Base-by-base conservation (phyloP, 2,329 filamentous ascomycete genomes). In the Hypoxylon sp. region DNA sequence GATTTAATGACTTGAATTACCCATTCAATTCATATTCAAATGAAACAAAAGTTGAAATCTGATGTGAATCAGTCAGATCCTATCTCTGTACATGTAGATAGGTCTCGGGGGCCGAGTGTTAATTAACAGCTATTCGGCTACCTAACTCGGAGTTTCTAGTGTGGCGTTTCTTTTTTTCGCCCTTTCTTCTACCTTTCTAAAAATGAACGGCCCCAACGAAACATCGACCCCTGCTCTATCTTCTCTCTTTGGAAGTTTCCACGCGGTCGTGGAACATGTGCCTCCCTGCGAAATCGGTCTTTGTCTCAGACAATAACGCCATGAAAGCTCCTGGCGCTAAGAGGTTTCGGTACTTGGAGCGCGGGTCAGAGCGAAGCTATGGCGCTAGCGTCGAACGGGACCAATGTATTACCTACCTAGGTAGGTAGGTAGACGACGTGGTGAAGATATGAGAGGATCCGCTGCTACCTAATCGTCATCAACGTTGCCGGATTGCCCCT, bases 321-420 rank as follows among this genome's bases (percentile, higher is more conserved):
- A 41, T 41, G 6, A 41, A 41, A 41, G 37, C 4, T n/a, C 7
- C 10, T 17, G 37, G 37, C 37, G 37, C 17, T 41, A 41, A 26
- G 4, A 7, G 4, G 4, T 26, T 41, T 20, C n/a, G 37, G 6
- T 7, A 20, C 24, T 7, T 26, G 10, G 7, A 19, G 10, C 6
- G 17, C 6, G 37, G n/a, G 37, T 41, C 6, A 20, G 15, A 37
- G 32, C 13, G 32, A n/a, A n/a, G 7, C 32, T 49, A 41, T 10
- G 10, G n/a, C 37, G 37, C 17, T 41, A 26, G 49, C 56, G 52
- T 54, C 56, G 49, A 32, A 49, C 22, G 28, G 32, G 47, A 43
- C 22, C 47, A 52, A 52, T 24, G 22, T 6, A 37, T 37, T 37
- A 8, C 8, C 5, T 28, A 28, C 26, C 26, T 28, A 28, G 26